Evolutionary conservation across 2,329 filamentous ascomycete species (phyloP), one percentile per base, ranked within the genome.

Genomic region (Trichoderma harzianum): DNA sequence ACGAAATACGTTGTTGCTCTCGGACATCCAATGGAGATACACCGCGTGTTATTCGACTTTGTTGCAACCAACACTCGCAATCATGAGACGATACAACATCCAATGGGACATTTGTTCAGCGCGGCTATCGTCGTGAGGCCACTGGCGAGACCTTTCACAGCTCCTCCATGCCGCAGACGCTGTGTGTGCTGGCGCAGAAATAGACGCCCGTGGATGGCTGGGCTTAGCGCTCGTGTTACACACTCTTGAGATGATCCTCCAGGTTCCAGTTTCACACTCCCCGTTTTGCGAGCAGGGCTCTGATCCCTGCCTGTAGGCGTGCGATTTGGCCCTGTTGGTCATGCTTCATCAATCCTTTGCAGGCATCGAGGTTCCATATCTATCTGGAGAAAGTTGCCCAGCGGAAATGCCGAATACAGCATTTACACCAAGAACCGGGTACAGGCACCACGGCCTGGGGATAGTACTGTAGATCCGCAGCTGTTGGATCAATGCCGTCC

Each of bases 141-240:
- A 47, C 18, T 30, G 18, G 34, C 32, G 47, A 68, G 30, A 1
- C 6, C 24, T 30, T 28, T n/a, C 24, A 30, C 18, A 43, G 18
- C 21, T 58, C 5, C 18, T 26, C 63, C 30, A 28, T 28, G n/a
- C 39, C 61, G 10, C 62, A 8, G 62, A 64, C 43, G 39, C 7
- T 61, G 21, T 28, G 16, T 39, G 32, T 39, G 57, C 57, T 26
- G 36, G 36, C 28, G 28, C 16, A 21, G 57, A 36, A 36, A 53
- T 57, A 70, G 60, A 39, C 51, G 69, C 61, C 51, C 14, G 26
- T 71, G 61, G 32, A 47, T 51, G 61, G 32, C 21, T 53, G 53
- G 47, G 47, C 28, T 65, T 60, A 58, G 34, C 32, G 69, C 69
- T 60, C 61, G 32, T 32, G 70, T 58, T 47, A 61, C 65, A 57